Base-by-base conservation (phyloP, 2,329 filamentous ascomycete species). In the Paraconiothyrium brasiliense region DNA sequence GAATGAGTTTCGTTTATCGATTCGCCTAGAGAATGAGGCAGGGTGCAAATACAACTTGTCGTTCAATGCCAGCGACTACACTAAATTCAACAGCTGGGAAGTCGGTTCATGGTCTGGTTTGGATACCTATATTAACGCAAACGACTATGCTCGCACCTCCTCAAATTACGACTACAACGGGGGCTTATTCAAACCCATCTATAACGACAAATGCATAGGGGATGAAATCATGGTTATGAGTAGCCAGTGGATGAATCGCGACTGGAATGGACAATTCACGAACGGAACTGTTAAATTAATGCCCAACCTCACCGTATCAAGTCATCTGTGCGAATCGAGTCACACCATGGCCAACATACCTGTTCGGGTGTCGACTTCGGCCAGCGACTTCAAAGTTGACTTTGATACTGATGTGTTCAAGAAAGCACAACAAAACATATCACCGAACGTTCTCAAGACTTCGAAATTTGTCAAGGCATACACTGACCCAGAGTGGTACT, bases 291-390 rank as follows among this genome's bases (percentile, higher is more conserved):
- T 11, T 1, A 34, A 56, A 10, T 52, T 56, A 13, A 27, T 51
- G 7, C 20, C 46, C 13, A 60, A 62, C 10, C 54, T 65, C 20
- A 54, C 47, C 6, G 37, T 60, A 6, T 54, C 49, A 8, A 55
- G 59, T 27, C 55, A 68, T 43, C 16, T 67, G 4, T 70, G 67
- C 34, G 57, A 63, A 20, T 49, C 63, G 9, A 57, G 22, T 10
- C 57, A 62, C 34, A 59, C 48, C 14, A 62, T 61, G 46, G 67
- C 60, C 20, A 56, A 35, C 4, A 50, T 62, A 7, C 43, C 58
- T 1, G 62, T 66, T 14, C 60, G 58, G 20, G 62, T 57, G 1
- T 54, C 61, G 1, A 54, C 63, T 3, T 64, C 63, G 3, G 32
- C 24, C 34, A 48, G 30, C 13, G 30, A 41, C 6, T 56, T 55